Conservation (phyloP, 805 yeast species). For the Myxozyma neotropica region DNA sequence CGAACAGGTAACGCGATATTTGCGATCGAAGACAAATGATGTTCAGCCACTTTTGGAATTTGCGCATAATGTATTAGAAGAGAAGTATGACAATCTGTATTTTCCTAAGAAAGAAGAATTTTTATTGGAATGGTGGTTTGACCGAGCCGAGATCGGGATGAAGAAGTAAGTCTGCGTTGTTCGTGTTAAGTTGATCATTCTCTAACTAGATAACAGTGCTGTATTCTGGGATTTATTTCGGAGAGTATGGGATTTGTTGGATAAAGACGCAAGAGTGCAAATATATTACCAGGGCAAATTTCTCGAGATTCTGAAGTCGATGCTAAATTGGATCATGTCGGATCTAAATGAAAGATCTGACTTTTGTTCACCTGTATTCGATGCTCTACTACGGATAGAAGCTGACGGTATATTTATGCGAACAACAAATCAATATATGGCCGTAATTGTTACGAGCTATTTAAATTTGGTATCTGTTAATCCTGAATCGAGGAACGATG, state of each 20-base stretch:
- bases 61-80: conserved; percentile 35
- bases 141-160: conserved; percentile 46
- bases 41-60: conserved; percentile 32
- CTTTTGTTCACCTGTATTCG: neutral
- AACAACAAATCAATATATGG: conserved; percentile 14
- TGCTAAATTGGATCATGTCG: neutral
- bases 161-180: conserved; percentile 10
- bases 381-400: neutral
- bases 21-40: conserved; percentile 38
- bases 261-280: neutral
- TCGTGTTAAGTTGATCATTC: neutral
- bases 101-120: conserved; percentile 43
- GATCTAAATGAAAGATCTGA: neutral
- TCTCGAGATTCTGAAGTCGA: conserved; percentile 12
- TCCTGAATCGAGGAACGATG: neutral
- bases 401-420: conserved; percentile 17
- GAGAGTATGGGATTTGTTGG: conserved; percentile 7
- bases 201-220: neutral
- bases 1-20: conserved; percentile 40
- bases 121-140: conserved; percentile 45
- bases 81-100: conserved; percentile 26
- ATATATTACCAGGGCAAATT: conserved; percentile 24
- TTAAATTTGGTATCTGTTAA: neutral
- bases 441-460: conserved; percentile 10
- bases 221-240: conserved; percentile 24